phyloP scores from a whole-genome alignment of 257 asterid species.

The Penstemon davidsonii region DNA sequence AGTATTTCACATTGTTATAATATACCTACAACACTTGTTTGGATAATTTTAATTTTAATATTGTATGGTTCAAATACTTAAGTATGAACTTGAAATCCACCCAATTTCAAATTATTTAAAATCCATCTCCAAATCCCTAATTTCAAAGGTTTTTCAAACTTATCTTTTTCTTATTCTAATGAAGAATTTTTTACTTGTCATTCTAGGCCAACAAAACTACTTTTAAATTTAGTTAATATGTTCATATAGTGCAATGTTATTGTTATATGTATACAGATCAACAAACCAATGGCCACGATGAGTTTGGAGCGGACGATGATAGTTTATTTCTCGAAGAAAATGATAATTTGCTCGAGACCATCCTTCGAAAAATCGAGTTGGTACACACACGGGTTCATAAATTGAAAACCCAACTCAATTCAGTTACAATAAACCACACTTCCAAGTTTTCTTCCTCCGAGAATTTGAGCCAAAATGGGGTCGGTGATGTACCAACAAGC shows the following conservation, averaged over 20 bases:
- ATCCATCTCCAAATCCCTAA: too few species aligned
- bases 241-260: neutral
- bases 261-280: conserved; percentile 40
- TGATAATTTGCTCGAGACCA: conserved; percentile 49
- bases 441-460: conserved; percentile 85
- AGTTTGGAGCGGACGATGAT: conserved; percentile 49
- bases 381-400: conserved; percentile 65
- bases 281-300: conserved; percentile 43
- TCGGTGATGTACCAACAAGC: conserved; percentile 59
- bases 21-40: too few species aligned
- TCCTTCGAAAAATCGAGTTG: conserved; percentile 66
- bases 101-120: too few species aligned
- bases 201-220: neutral
- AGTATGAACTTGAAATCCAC: too few species aligned
- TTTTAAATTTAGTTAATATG: neutral
- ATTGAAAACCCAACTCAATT: conserved; percentile 64
- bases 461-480: conserved; percentile 66
- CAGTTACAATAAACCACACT: conserved; percentile 55
- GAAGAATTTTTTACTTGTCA: neutral
- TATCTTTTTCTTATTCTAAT: neutral
- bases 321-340: conserved; percentile 47
- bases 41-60: too few species aligned
- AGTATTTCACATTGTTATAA: too few species aligned
- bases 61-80: too few species aligned
- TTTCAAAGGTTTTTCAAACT: too few species aligned